Conservation (phyloP, 2,329 filamentous ascomycete species). For the Hypoxylon sp. region DNA sequence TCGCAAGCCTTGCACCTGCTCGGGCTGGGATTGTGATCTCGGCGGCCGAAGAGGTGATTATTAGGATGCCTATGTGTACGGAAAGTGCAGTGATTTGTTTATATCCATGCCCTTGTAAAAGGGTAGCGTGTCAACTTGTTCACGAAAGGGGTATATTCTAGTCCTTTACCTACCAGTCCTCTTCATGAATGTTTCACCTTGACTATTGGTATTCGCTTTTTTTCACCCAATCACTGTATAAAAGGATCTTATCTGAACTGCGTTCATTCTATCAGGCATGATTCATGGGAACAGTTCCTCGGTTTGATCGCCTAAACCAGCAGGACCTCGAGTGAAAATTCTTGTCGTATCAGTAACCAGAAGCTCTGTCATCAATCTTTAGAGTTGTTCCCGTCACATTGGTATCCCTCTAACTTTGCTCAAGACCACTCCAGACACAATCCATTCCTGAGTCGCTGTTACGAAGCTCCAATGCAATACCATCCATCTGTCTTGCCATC, state of each 20-base stretch:
- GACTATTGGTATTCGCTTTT: not conserved
- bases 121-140: not conserved
- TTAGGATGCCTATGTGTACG: not conserved
- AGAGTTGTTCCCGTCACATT: slow-evolving; percentile 4
- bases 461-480: slow-evolving; percentile 31
- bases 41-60: not conserved
- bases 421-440: slow-evolving; percentile 28
- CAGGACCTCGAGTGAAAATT: not conserved
- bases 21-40: not conserved
- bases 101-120: not conserved
- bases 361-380: not conserved
- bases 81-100: not conserved
- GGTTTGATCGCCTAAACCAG: not conserved
- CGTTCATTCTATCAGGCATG: not conserved
- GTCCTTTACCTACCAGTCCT: not conserved
- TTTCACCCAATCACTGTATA: not conserved
- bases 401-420: slow-evolving; percentile 19
- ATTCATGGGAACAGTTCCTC: not conserved
- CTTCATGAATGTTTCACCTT: not conserved
- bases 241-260: not conserved
- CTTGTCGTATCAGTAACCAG: too few species aligned
- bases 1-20: not conserved
- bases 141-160: not conserved
- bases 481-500: slow-evolving; percentile 36
- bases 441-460: slow-evolving; percentile 18